A percentile compares a stretch with the other conserved stretches of the same genome.
These are phyloP conservation scores for Trametes pubescens DNA, from an alignment of 1,284 basidiomycete species.

Conservation along the genomic window DNA sequence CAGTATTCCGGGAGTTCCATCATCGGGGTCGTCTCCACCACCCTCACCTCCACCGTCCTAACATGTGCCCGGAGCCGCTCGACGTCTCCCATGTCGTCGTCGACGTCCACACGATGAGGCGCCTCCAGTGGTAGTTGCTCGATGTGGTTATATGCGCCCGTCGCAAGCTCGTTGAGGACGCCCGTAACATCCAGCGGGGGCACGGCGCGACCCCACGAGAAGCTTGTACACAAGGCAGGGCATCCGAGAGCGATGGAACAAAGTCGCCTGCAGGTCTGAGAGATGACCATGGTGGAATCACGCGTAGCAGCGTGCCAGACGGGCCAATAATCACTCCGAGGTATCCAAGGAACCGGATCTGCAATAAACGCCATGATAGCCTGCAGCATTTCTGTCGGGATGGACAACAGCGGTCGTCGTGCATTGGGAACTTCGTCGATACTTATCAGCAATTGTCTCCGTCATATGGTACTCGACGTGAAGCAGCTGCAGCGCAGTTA, in stretches of 20 bases:
- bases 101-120: background rate
- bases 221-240: slow-evolving; percentile 9
- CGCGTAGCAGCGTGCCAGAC: background rate
- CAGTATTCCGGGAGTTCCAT: background rate
- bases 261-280: slow-evolving; percentile 17
- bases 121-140: background rate
- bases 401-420: background rate
- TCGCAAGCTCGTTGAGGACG: background rate
- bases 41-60: background rate
- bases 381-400: background rate
- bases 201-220: background rate
- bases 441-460: background rate
- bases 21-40: background rate
- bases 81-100: background rate
- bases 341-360: background rate
- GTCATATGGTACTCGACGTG: background rate
- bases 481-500: background rate
- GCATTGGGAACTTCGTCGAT: background rate
- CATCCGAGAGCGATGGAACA: slow-evolving; percentile 7
- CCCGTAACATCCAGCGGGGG: background rate
- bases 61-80: background rate
- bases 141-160: slow-evolving; percentile 2
- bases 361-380: background rate
- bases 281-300: slow-evolving; percentile 13
- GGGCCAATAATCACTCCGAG: too few relatives aligned